A percentile compares a stretch with the other conserved stretches of the same genome.
Evolutionary conservation across 768 basidiomycete species (phyloP).

Genomic region (Tremella mesenterica): DNA sequence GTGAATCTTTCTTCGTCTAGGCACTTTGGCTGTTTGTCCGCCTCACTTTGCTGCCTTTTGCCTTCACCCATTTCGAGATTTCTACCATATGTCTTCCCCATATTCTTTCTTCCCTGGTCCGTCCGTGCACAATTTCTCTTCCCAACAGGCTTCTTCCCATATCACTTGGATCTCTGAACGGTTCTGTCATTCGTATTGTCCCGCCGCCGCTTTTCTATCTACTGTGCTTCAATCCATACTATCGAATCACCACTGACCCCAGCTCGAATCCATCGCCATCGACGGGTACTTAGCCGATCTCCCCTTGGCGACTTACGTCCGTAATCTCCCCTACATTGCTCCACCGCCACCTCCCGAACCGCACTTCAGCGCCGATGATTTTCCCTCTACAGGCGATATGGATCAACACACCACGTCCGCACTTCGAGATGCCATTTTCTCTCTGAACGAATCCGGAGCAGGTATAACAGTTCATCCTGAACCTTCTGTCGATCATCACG

Average conservation of each 20-base stretch:
- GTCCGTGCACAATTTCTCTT: neutral
- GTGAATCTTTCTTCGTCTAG: slow-evolving; percentile 5
- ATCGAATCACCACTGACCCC: too few relatives aligned
- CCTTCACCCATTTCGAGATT: too few relatives aligned
- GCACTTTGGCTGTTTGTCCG: neutral
- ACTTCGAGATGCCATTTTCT: slow-evolving; percentile 39
- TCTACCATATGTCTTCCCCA: too few relatives aligned
- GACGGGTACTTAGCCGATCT: slow-evolving; percentile 41
- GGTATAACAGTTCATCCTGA: neutral
- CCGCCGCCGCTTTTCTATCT: too few relatives aligned
- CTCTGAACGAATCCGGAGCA: slow-evolving; percentile 24
- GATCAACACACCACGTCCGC: slow-evolving; percentile 41
- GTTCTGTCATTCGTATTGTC: too few relatives aligned
- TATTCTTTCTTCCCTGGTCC: too few relatives aligned
- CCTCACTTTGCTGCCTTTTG: neutral
- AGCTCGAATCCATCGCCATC: slow-evolving; percentile 39
- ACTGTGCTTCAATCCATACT: neutral
- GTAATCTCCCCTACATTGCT: slow-evolving; percentile 30
- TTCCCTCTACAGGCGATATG: slow-evolving; percentile 30
- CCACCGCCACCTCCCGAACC: slow-evolving; percentile 7
- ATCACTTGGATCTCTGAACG: too few relatives aligned
- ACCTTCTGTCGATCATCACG: slow-evolving; percentile 15
- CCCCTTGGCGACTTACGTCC: slow-evolving; percentile 31
- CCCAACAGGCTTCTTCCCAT: too few relatives aligned
- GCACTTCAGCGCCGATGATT: slow-evolving; percentile 15